These are phyloP conservation scores for Wickerhamomyces pijperi DNA, from an alignment of 805 yeast genomes.

Conservation along the genomic window DNA sequence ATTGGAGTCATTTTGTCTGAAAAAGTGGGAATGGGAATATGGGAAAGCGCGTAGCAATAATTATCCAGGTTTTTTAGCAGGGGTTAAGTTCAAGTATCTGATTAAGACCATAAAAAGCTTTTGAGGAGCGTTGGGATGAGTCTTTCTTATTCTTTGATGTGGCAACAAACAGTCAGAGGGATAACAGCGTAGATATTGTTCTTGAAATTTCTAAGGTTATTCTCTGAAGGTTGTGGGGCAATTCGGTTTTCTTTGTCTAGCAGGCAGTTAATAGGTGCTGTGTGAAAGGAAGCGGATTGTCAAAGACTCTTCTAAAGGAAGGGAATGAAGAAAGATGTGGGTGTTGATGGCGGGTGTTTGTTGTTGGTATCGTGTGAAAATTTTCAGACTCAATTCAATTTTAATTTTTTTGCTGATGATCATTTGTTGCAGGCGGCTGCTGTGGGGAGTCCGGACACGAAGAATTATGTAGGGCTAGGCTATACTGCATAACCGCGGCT, in stretches of 20 bases:
- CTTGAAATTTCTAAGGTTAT: neutral
- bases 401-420: no score
- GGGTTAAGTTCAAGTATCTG: slow-evolving; percentile 8
- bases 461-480: no score
- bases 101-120: neutral
- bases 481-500: no score
- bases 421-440: no score
- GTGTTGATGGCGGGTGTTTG: no score
- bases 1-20: slow-evolving; percentile 20
- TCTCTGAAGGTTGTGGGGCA: neutral
- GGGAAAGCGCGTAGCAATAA: slow-evolving; percentile 3
- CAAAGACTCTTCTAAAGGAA: neutral
- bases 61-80: slow-evolving; percentile 16
- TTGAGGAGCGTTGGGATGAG: neutral
- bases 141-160: neutral
- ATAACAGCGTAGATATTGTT: neutral
- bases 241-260: neutral
- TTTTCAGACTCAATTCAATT: no score
- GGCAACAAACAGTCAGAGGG: neutral
- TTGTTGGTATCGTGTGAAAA: no score
- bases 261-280: neutral
- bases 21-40: neutral
- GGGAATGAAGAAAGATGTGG: neutral
- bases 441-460: no score
- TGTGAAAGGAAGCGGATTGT: neutral